Conservation (phyloP, 352 stramenopile genomes). For the Pythium rishiriense region DNA sequence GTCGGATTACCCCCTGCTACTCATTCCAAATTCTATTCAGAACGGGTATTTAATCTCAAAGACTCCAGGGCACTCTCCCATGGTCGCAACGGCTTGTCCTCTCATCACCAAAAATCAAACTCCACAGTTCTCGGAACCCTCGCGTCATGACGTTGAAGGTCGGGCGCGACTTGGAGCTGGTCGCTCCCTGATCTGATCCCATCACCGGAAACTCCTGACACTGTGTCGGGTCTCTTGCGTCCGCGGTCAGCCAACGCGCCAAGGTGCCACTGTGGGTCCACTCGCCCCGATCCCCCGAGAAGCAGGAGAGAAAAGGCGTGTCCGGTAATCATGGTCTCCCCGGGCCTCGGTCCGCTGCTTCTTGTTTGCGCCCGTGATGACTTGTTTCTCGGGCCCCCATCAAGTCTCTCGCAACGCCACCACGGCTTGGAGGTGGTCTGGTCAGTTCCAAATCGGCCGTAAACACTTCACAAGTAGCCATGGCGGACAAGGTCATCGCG, state of each 20-base stretch:
- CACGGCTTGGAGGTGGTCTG: no score
- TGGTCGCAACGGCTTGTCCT: no score
- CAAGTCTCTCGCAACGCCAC: background rate
- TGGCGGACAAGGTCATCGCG: constrained; percentile 4
- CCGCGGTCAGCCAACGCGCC: background rate
- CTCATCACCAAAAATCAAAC: no score
- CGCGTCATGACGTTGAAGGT: no score
- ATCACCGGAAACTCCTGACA: no score
- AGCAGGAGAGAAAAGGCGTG: background rate
- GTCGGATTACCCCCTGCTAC: no score
- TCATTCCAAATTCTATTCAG: no score
- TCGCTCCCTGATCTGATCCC: no score
- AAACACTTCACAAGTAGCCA: background rate
- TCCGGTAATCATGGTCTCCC: background rate
- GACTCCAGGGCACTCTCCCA: no score
- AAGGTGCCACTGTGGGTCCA: background rate
- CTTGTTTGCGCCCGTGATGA: background rate
- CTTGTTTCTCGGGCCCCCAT: background rate
- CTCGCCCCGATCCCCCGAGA: background rate
- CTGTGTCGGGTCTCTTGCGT: background rate
- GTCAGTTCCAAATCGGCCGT: background rate
- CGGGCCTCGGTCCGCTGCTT: background rate
- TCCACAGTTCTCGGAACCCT: no score
- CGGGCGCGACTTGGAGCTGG: no score
- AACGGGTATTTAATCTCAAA: no score